Base-by-base conservation (phyloP, 1,139 yeast species). In the Maudiozyma humilis region DNA sequence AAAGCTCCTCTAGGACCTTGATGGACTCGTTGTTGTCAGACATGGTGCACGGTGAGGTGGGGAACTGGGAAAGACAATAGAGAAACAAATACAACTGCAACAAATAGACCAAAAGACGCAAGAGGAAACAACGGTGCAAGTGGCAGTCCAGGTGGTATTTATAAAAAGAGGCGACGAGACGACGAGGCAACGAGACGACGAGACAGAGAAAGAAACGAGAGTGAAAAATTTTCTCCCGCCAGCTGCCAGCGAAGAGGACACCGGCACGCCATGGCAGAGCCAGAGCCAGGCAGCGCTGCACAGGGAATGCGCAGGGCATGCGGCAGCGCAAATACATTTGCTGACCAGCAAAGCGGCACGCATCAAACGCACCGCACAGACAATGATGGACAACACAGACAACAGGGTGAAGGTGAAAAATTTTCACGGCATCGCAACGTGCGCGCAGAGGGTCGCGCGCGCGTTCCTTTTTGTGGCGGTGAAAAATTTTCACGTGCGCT, bases 1-100 rank as follows among this genome's bases (percentile, higher is more conserved):
- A 86, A 67, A 91, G 84, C 75, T 91, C 96, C 69, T 83, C 76
- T 71, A 91, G 84, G 70, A 89, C 95, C 74, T 88, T 65, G 52
- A 69, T 65, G 50, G 71, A 67, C 64, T 68, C 68, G 59, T 66
- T 62, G 51, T 72, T 67, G 56, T 68, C 72, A 63, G 71, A 65
- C 72, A 68, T 68, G 43, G 43, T 40, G 20, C 46, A 40, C 44
- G 46, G 43, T 41, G 18, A 37, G 25, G 37, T 36, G 32, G 16
- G 27, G 5, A 13, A 19, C 17, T 8, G 10, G 8, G 5, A 13
- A 20, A 35, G 33, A 20, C 6, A 16, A 34, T 32, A 39, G 37
- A 30, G 16, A 23, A 13, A 40, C 19, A 2, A 34, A 19, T n/a
- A 30, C 3, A 23, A n/a, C 19, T 31, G 20, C 17, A 17, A 44